A percentile compares a stretch with the other conserved stretches of the same genome.
These are phyloP conservation scores for Aspergillus sp. DNA, from an alignment of 2,329 filamentous ascomycete genomes.

Conservation along the genomic window DNA sequence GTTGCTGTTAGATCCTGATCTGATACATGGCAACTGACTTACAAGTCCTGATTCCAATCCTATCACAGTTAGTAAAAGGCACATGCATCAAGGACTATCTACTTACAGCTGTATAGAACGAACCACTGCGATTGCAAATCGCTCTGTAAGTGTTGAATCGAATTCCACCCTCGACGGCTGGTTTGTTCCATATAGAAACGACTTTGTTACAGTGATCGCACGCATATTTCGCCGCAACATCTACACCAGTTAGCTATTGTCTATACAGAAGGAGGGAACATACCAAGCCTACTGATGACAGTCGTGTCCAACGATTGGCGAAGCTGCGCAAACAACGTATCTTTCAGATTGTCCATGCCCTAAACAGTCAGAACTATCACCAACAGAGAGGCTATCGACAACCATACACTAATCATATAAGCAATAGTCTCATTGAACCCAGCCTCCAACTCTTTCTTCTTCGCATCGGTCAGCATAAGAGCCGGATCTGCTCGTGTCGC, in stretches of 20 bases:
- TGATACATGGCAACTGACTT: constrained; percentile 1
- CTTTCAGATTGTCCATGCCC: too few species aligned
- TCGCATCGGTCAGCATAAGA: neutral
- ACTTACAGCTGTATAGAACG: neutral
- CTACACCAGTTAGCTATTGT: neutral
- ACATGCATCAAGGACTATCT: neutral
- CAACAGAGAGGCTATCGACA: too few species aligned
- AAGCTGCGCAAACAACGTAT: too few species aligned
- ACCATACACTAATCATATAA: too few species aligned
- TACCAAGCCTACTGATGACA: constrained; percentile 4
- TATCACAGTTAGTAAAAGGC: constrained; percentile 27
- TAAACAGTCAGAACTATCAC: too few species aligned
- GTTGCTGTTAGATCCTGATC: constrained; percentile 1
- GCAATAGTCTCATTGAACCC: neutral
- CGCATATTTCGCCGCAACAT: neutral
- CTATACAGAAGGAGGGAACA: neutral
- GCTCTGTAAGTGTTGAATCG: constrained; percentile 54
- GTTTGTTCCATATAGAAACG: constrained; percentile 36
- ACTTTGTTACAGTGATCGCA: constrained; percentile 24
- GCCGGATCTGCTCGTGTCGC: constrained; percentile 18
- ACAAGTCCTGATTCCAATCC: constrained; percentile 25
- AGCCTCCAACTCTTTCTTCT: constrained; percentile 2
- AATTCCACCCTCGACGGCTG: constrained; percentile 42
- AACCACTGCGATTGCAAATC: constrained; percentile 47
- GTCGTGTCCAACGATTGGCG: neutral